Conservation (phyloP, 768 basidiomycete genomes). For the Infundibulicybe gibba region DNA sequence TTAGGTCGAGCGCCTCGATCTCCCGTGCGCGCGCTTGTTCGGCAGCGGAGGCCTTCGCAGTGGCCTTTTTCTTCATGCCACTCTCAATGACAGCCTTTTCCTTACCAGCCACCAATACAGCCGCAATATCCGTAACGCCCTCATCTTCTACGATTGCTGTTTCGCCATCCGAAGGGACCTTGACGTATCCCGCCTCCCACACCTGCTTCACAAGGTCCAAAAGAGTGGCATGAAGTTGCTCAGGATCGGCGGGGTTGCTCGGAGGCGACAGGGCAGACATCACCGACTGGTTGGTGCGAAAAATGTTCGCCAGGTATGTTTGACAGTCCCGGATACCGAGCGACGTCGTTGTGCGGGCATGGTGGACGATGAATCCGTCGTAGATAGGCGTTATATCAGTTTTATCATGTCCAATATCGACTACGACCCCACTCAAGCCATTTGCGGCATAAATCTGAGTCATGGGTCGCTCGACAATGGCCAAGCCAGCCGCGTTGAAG, state of each 20-base stretch:
- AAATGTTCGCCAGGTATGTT: conserved; percentile 67
- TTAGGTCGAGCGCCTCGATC: conserved; percentile 81
- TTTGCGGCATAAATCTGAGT: conserved; percentile 80
- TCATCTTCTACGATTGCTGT: conserved; percentile 70
- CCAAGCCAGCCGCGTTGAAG: conserved; percentile 84
- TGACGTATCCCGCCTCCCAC: conserved; percentile 62
- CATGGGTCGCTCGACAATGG: conserved; percentile 79
- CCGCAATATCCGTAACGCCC: conserved; percentile 86
- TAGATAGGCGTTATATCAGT: conserved; percentile 79
- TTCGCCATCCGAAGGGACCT: conserved; percentile 74
- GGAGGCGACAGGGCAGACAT: conserved; percentile 55
- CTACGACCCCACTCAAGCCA: conserved; percentile 66
- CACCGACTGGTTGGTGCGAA: conserved; percentile 67
- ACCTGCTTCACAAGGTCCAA: conserved; percentile 64
- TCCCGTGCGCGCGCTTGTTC: conserved; percentile 80
- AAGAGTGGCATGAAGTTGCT: conserved; percentile 45
- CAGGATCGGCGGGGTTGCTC: conserved; percentile 40
- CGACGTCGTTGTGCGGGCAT: conserved; percentile 49
- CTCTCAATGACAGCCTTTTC: conserved; percentile 87
- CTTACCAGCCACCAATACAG: conserved; percentile 86
- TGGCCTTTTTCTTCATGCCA: conserved; percentile 75
- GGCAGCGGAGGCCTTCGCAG: conserved; percentile 68
- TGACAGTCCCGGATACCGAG: conserved; percentile 74
- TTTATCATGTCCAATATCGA: conserved; percentile 76
- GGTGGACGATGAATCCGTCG: conserved; percentile 63